A percentile compares a stretch with the other conserved stretches of the same genome.
phyloP scores from a whole-genome alignment of 495 filamentous ascomycete species.

The Talaromyces liani region DNA sequence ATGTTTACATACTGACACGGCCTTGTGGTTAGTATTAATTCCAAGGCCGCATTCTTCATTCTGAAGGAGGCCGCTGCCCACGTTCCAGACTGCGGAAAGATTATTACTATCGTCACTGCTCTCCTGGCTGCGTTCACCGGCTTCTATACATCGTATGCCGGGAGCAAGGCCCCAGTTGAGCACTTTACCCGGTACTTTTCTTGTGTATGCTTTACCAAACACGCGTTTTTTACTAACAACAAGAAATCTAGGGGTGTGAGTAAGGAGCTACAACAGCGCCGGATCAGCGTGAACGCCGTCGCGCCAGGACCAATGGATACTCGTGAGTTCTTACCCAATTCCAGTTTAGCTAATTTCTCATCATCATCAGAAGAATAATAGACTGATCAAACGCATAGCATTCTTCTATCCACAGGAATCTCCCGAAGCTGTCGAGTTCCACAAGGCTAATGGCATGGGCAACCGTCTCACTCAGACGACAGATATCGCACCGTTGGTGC shows the following conservation, averaged over 20 bases:
- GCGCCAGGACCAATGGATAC: slow-evolving; percentile 37
- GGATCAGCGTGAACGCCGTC: slow-evolving; percentile 29
- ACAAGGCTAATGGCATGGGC: slow-evolving; percentile 27
- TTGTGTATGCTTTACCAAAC: not conserved
- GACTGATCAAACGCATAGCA: slow-evolving; percentile 12
- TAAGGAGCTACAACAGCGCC: slow-evolving; percentile 30
- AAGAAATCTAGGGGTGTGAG: slow-evolving; percentile 18
- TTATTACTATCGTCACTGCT: slow-evolving; percentile 31
- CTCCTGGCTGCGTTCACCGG: slow-evolving; percentile 30
- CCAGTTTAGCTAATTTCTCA: not conserved
- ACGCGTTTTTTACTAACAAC: not conserved
- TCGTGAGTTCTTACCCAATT: slow-evolving; percentile 17
- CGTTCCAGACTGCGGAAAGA: slow-evolving; percentile 27
- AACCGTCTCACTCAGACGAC: slow-evolving; percentile 23
- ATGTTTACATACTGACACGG: not conserved
- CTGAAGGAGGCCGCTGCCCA: slow-evolving; percentile 26
- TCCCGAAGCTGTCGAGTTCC: slow-evolving; percentile 23
- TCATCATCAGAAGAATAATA: not conserved
- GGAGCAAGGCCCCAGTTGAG: slow-evolving; percentile 32
- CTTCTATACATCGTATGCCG: slow-evolving; percentile 33
- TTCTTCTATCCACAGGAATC: slow-evolving; percentile 32
- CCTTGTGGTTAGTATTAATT: slow-evolving; percentile 23
- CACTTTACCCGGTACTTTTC: slow-evolving; percentile 26
- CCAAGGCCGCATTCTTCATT: slow-evolving; percentile 31
- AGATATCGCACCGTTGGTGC: slow-evolving; percentile 30